Conservation (phyloP, 495 filamentous ascomycete species). For the Xylaria venustula region DNA sequence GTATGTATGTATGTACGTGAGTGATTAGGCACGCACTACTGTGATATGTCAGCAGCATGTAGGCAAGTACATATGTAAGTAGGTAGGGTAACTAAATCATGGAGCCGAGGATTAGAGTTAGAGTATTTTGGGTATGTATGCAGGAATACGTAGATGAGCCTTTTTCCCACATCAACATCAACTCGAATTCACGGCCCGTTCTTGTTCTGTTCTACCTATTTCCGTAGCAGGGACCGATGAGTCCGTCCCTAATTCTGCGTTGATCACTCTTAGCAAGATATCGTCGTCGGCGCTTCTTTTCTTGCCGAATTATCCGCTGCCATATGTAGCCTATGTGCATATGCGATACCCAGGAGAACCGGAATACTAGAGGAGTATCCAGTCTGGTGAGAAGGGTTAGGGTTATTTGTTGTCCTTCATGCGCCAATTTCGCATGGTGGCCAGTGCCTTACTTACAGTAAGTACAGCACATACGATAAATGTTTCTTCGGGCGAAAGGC, state of each 20-base stretch:
- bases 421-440: neutral
- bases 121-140: neutral
- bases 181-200: neutral
- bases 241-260: too few relatives aligned
- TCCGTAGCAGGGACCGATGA: too few relatives aligned
- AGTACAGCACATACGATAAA: neutral
- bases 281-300: too few relatives aligned
- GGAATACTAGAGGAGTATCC: neutral
- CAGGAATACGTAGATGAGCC: neutral
- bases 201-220: too few relatives aligned
- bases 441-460: neutral
- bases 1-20: neutral
- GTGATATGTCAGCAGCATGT: too few relatives aligned
- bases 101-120: too few relatives aligned
- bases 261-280: too few relatives aligned
- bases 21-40: neutral
- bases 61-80: too few relatives aligned
- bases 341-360: neutral
- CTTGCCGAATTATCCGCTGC: too few relatives aligned
- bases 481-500: slow-evolving; percentile 2
- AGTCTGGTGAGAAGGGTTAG: neutral
- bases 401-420: neutral
- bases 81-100: slow-evolving; percentile 4
- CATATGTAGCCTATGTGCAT: too few relatives aligned
- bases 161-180: neutral